Evolutionary conservation across 768 basidiomycete species (phyloP).

Genomic region (Calocybe cyanea): DNA sequence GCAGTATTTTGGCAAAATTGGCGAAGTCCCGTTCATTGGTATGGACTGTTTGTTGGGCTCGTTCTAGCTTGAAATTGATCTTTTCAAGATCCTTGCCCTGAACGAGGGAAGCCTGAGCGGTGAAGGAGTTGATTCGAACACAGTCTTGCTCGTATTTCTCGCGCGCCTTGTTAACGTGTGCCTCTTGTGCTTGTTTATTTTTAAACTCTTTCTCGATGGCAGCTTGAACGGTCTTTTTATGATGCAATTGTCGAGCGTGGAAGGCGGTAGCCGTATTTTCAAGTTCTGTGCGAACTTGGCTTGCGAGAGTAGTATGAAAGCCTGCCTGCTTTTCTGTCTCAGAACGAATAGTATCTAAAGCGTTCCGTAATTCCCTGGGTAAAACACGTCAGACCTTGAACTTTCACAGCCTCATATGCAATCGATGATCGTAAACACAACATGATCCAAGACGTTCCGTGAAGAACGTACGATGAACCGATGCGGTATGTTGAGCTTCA

Average conservation of each 20-base stretch:
- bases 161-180: slow-evolving; percentile 81
- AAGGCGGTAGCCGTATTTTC: slow-evolving; percentile 65
- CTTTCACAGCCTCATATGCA: not conserved
- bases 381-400: slow-evolving; percentile 4
- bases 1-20: slow-evolving; percentile 77
- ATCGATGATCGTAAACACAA: slow-evolving; percentile 6
- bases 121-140: slow-evolving; percentile 88
- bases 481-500: not conserved
- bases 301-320: slow-evolving; percentile 69
- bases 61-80: slow-evolving; percentile 80
- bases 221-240: slow-evolving; percentile 70
- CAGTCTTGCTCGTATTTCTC: slow-evolving; percentile 95
- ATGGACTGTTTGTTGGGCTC: slow-evolving; percentile 87
- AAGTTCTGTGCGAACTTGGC: slow-evolving; percentile 71
- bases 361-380: slow-evolving; percentile 72
- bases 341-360: slow-evolving; percentile 71
- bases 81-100: slow-evolving; percentile 95
- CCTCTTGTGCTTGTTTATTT: slow-evolving; percentile 81
- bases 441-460: slow-evolving; percentile 2
- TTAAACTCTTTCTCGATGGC: slow-evolving; percentile 90
- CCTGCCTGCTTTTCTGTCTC: slow-evolving; percentile 84
- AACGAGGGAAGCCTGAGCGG: slow-evolving; percentile 84
- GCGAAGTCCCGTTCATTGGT: slow-evolving; percentile 89
- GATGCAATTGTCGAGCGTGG: slow-evolving; percentile 58
- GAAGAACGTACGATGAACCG: too few species aligned